phyloP scores from a whole-genome alignment of 2,329 filamentous ascomycete species.

The Cladosporium sp. region DNA sequence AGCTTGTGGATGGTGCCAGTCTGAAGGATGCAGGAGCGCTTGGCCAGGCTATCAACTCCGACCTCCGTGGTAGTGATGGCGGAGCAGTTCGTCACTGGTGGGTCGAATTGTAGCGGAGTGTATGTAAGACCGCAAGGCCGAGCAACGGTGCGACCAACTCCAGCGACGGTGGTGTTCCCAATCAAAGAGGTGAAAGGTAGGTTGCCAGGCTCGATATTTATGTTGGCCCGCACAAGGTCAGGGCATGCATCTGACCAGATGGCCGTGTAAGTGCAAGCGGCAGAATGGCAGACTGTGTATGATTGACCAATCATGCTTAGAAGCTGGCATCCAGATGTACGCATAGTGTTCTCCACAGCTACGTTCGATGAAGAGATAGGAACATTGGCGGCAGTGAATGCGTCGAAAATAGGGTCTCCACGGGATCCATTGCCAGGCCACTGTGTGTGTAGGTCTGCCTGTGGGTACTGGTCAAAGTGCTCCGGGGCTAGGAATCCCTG shows the following conservation, averaged over 20 bases:
- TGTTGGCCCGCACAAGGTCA: constrained; percentile 50
- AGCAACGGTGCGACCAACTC: constrained; percentile 23
- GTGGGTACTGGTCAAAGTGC: constrained; percentile 23
- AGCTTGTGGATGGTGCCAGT: constrained; percentile 46
- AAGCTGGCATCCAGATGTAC: constrained; percentile 36
- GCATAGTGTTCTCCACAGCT: constrained; percentile 35
- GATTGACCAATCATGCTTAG: constrained; percentile 36
- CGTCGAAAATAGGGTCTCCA: constrained; percentile 36
- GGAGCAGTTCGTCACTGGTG: constrained; percentile 33
- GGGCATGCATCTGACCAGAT: constrained; percentile 50
- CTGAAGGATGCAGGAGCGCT: constrained; percentile 41
- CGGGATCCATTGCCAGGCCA: constrained; percentile 28
- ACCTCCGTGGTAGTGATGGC: constrained; percentile 33
- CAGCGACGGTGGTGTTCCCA: constrained; percentile 26
- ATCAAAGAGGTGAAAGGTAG: constrained; percentile 49
- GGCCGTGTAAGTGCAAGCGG: constrained; percentile 27
- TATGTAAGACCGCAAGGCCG: constrained; percentile 41
- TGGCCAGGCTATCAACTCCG: constrained; percentile 26
- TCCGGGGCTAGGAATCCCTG: constrained; percentile 28
- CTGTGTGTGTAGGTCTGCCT: constrained; percentile 27
- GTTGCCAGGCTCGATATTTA: constrained; percentile 58
- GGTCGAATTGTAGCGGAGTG: constrained; percentile 39
- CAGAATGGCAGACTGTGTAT: constrained; percentile 40
- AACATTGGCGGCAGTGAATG: constrained; percentile 35
- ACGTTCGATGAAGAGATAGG: constrained; percentile 36